Percentiles rank a stretch among this genome's conserved stretches.
These are phyloP conservation scores for Dentipellis fragilis DNA, from an alignment of 768 basidiomycete species.

Conservation along the genomic window DNA sequence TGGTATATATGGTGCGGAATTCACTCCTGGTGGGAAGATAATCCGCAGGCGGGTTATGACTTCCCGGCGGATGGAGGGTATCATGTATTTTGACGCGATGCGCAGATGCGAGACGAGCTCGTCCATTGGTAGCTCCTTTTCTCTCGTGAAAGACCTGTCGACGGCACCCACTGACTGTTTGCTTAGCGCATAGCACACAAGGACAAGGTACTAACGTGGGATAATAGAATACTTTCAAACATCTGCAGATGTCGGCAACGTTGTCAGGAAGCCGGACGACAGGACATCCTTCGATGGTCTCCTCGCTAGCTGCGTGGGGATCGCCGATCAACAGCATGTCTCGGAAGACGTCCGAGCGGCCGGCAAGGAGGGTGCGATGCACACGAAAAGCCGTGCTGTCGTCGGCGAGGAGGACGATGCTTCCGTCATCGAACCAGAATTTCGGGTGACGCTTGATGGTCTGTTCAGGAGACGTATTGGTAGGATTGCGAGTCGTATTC, in stretches of 20 bases:
- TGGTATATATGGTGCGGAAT: no score
- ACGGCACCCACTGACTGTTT: no score
- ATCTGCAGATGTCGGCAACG: not conserved
- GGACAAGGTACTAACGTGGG: not conserved
- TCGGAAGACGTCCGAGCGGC: conserved; percentile 1
- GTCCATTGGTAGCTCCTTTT: no score
- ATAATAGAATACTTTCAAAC: not conserved
- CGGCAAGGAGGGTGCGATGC: conserved; percentile 1
- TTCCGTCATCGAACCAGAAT: conserved; percentile 5
- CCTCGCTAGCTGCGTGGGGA: not conserved
- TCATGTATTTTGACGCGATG: not conserved
- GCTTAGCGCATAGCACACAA: no score
- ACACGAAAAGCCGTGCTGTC: not conserved
- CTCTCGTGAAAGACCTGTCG: no score
- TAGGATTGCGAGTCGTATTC: not conserved
- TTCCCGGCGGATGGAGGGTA: not conserved
- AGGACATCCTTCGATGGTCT: not conserved
- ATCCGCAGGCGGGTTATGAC: not conserved
- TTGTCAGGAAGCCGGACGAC: not conserved
- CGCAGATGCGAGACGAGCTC: no score
- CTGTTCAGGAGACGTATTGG: not conserved
- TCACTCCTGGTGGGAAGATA: not conserved
- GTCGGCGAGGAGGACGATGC: not conserved
- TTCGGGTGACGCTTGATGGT: not conserved
- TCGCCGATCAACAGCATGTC: conserved; percentile 2